Percentiles rank a stretch among this genome's conserved stretches.
These are phyloP conservation scores for Macadamia integrifolia DNA, from an alignment of 164 flowering plant genomes.

Conservation along the genomic window DNA sequence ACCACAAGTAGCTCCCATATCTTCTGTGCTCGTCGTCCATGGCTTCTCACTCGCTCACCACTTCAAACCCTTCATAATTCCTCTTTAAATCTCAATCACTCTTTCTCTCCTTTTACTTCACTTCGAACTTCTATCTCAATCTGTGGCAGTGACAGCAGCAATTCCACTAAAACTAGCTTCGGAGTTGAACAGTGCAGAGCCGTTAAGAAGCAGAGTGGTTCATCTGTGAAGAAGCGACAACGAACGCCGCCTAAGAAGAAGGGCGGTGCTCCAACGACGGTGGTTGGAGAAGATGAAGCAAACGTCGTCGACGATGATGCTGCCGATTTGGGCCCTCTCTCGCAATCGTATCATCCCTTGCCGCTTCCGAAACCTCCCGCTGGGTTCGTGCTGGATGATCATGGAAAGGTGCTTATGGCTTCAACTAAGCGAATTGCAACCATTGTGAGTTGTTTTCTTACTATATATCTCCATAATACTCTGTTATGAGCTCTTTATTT, in stretches of 20 bases:
- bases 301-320: constrained; percentile 15
- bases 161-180: background rate
- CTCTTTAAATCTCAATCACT: constrained; percentile 1
- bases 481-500: background rate
- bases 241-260: constrained; percentile 24
- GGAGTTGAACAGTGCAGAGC: constrained; percentile 17
- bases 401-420: constrained; percentile 71
- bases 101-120: background rate
- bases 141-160: background rate
- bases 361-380: constrained; percentile 88
- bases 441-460: constrained; percentile 41
- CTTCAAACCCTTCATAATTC: background rate
- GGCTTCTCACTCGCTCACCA: background rate
- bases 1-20: background rate
- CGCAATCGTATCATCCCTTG: constrained; percentile 24
- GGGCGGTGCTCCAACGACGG: constrained; percentile 8
- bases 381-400: constrained; percentile 77
- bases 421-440: constrained; percentile 69
- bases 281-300: constrained; percentile 6
- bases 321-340: constrained; percentile 1
- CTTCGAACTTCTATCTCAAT: constrained; percentile 2
- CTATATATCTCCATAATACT: background rate
- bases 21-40: constrained; percentile 7
- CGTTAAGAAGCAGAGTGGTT: constrained; percentile 35
- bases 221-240: constrained; percentile 30